Conservation (phyloP, 352 stramenopile genomes). For the Phytophthora sp. region DNA sequence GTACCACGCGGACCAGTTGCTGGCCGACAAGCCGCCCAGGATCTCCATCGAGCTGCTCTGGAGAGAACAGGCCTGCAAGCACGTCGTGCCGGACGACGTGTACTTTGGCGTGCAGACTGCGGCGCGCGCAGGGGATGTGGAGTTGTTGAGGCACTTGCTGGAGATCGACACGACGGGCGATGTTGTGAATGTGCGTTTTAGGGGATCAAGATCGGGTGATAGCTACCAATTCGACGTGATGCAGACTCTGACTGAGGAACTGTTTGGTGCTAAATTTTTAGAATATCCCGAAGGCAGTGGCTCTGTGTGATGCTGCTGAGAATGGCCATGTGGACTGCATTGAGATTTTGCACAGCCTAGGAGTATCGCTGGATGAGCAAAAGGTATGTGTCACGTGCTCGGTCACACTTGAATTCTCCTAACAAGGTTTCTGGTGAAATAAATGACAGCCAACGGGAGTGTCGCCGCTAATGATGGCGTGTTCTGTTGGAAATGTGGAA, state of each 20-base stretch:
- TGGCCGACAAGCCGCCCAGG: conserved; percentile 55
- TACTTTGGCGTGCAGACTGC: conserved; percentile 78
- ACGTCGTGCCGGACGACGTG: conserved; percentile 73
- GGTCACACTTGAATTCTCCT: too few relatives aligned
- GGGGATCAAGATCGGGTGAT: too few relatives aligned
- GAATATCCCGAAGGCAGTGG: conserved; percentile 77
- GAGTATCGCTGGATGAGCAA: conserved; percentile 83
- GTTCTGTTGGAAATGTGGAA: conserved; percentile 88
- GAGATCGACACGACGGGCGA: conserved; percentile 68
- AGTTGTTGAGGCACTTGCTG: conserved; percentile 75
- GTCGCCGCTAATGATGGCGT: conserved; percentile 84
- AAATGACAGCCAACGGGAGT: conserved; percentile 83
- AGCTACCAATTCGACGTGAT: too few relatives aligned
- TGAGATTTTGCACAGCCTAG: conserved; percentile 80
- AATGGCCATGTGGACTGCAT: conserved; percentile 85
- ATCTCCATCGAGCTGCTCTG: conserved; percentile 77
- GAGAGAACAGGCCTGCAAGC: conserved; percentile 69
- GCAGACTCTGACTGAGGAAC: conserved; percentile 11
- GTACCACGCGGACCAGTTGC: conserved; percentile 76
- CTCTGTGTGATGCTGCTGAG: conserved; percentile 82
- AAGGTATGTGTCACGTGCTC: conserved; percentile 72
- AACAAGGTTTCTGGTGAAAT: too few relatives aligned
- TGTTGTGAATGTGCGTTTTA: conserved; percentile 57
- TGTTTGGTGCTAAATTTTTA: conserved; percentile 29
- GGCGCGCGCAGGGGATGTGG: conserved; percentile 72